Evolutionary conservation across 2,329 filamentous ascomycete genomes (phyloP), one percentile per base, ranked within the genome.

Genomic region (Periglandula ipomoeae): DNA sequence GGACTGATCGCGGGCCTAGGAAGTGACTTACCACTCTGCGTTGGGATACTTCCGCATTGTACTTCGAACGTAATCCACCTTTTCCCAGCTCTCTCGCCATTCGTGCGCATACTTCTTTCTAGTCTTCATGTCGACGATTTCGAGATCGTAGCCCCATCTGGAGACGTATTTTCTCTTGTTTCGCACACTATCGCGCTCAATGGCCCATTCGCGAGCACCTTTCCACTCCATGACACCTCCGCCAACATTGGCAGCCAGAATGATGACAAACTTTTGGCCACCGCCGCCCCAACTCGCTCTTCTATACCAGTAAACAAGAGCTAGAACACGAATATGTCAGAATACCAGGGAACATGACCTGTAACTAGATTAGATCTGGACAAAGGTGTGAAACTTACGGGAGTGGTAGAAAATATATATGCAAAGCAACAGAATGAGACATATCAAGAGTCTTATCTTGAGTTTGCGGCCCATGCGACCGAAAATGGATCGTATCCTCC

Each of bases 181-280:
- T 65, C 84, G 84, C 48, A 97, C 81, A 62, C 91, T 97, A 71
- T 97, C 90, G 65, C 93, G 79, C 70, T 98, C 93, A 60, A 97
- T 95, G 1, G 93, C 93, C 93, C 93, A 98, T 70, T 98, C 93
- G 52, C 90, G 81, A 19, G 91, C 87, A 0, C 91, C 91, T 67
- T 98, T 98, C 91, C 89, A 96, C 62, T 96, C 91, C 89, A 97
- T 97, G 7, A 98, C 93, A 59, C 93, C 93, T 51, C 93, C 93
- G 44, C 93, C 93, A 54, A 95, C 79, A 61, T 98, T 98, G 48
- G 93, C 90, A 22, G 87, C 90, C 19, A 97, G 74, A 53, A 98
- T 89, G 48, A 98, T 85, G 55, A 98, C 93, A 61, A 86, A 90
- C 61, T 95, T 97, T 62, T 84, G 83, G 19, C 93, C 93, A 44